These are phyloP conservation scores for Lonicera japonica DNA, from an alignment of 129 eudicot genomes.

Conservation along the genomic window DNA sequence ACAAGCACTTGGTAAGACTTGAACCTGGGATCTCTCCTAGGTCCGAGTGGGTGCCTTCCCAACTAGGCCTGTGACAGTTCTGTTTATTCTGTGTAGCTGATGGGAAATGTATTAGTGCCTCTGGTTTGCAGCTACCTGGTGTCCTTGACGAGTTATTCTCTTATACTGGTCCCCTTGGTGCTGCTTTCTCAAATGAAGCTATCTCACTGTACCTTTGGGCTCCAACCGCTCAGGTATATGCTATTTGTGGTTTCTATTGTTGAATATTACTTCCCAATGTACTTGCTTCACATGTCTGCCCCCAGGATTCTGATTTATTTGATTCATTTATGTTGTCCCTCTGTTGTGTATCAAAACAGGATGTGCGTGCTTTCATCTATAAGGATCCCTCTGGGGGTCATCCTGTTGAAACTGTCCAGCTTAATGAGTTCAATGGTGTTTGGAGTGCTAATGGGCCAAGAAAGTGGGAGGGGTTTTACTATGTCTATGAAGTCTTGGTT, in stretches of 20 bases:
- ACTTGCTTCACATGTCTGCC: background rate
- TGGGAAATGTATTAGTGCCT: conserved; percentile 52
- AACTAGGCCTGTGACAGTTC: too few relatives aligned
- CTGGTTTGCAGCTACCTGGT: conserved; percentile 93
- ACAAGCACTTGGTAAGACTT: too few relatives aligned
- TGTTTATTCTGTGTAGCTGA: conserved; percentile 38
- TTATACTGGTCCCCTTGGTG: conserved; percentile 86
- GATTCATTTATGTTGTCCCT: background rate
- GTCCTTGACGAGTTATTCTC: conserved; percentile 75
- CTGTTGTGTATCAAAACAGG: conserved; percentile 37
- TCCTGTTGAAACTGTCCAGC: conserved; percentile 46
- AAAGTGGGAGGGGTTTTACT: conserved; percentile 85
- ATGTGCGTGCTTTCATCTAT: conserved; percentile 51
- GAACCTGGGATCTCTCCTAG: too few relatives aligned
- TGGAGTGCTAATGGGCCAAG: conserved; percentile 70
- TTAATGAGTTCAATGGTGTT: conserved; percentile 68
- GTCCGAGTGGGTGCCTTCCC: too few relatives aligned
- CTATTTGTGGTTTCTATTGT: background rate
- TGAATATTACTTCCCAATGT: background rate
- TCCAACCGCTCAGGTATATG: conserved; percentile 82
- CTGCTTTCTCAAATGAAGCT: conserved; percentile 54
- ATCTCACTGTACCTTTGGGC: conserved; percentile 83
- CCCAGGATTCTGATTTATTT: background rate
- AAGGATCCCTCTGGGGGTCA: conserved; percentile 44
- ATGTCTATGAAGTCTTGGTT: conserved; percentile 79